Percentiles rank a stretch among this genome's conserved stretches.
phyloP scores from a whole-genome alignment of 257 asterid species.

The Solanum appendiculatum region DNA sequence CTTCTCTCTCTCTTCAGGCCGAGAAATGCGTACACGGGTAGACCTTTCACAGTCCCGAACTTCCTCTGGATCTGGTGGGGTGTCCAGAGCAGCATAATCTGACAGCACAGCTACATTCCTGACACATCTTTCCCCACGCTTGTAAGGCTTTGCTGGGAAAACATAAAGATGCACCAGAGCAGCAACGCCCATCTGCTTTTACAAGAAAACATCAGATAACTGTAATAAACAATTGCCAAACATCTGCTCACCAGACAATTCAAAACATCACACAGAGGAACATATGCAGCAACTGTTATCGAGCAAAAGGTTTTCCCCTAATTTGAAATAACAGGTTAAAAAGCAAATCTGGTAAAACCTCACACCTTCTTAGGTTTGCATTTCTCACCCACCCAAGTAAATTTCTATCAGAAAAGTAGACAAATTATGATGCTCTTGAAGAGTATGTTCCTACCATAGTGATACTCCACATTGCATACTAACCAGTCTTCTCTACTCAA shows the following conservation, averaged over 20 bases:
- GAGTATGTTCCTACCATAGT: background rate
- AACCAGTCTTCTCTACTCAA: background rate
- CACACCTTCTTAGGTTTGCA: background rate
- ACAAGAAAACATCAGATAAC: slow-evolving; percentile 13
- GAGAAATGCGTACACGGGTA: slow-evolving; percentile 45
- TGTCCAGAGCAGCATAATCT: slow-evolving; percentile 84
- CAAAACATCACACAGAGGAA: background rate
- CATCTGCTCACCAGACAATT: background rate
- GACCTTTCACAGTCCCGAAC: slow-evolving; percentile 73
- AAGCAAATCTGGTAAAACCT: background rate
- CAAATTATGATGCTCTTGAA: background rate
- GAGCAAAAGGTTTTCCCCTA: background rate
- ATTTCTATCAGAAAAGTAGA: background rate
- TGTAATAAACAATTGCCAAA: background rate
- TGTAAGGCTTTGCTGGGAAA: slow-evolving; percentile 89
- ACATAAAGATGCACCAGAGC: slow-evolving; percentile 91
- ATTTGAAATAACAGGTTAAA: background rate
- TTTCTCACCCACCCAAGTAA: background rate
- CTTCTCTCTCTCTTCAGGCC: slow-evolving; percentile 53
- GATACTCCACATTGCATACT: background rate
- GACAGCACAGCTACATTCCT: slow-evolving; percentile 87
- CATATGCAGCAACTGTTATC: background rate
- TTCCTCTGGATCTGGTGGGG: slow-evolving; percentile 94
- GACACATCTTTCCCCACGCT: slow-evolving; percentile 94
- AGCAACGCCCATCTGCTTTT: slow-evolving; percentile 91